Percentiles rank a stretch among this genome's conserved stretches.
Conservation (phyloP, 768 basidiomycete species). For the Hemileccinum impolitum region DNA sequence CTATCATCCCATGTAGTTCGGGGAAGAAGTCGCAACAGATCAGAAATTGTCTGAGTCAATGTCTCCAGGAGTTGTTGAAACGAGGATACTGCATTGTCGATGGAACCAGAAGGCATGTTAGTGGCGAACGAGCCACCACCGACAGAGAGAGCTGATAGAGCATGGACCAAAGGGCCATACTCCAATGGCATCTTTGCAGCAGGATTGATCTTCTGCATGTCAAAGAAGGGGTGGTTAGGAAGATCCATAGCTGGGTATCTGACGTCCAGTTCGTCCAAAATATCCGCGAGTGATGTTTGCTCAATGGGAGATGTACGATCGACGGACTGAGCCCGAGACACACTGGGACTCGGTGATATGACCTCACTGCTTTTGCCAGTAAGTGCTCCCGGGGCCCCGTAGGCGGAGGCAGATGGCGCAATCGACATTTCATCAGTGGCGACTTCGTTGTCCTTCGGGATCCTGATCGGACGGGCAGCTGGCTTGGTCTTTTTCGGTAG, state of each 20-base stretch:
- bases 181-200: constrained; percentile 79
- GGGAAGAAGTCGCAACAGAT: constrained; percentile 77
- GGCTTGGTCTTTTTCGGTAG: constrained; percentile 84
- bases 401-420: constrained; percentile 42
- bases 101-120: constrained; percentile 82
- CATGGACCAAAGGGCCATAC: constrained; percentile 83
- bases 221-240: constrained; percentile 72
- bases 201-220: constrained; percentile 64
- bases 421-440: constrained; percentile 40
- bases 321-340: constrained; percentile 60
- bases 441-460: constrained; percentile 57
- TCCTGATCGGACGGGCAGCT: constrained; percentile 51
- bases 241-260: constrained; percentile 63
- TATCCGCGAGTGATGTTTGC: constrained; percentile 52
- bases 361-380: constrained; percentile 29
- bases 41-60: constrained; percentile 86
- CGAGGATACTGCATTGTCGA: constrained; percentile 85
- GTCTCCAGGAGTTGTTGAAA: constrained; percentile 89
- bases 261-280: constrained; percentile 66
- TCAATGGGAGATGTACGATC: constrained; percentile 46
- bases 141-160: constrained; percentile 80
- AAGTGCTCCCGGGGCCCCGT: constrained; percentile 45
- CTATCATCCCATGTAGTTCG: constrained; percentile 90
- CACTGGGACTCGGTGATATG: constrained; percentile 48
- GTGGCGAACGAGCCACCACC: constrained; percentile 78